Evolutionary conservation across 495 filamentous ascomycete genomes (phyloP).

Genomic region (Penicillium desertorum): DNA sequence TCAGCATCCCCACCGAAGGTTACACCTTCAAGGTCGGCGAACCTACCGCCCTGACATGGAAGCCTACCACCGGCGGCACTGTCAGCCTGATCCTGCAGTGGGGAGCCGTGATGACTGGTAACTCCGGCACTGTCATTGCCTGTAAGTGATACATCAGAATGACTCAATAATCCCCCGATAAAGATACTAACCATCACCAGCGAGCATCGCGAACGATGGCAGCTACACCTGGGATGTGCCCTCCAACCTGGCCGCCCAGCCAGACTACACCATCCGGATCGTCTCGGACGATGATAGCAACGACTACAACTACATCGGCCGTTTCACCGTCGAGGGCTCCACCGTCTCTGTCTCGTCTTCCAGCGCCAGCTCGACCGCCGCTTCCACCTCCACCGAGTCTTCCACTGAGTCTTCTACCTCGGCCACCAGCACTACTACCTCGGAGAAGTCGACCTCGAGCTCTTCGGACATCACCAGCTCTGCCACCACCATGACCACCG

Average conservation of each 20-base stretch:
- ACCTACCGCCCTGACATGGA: conserved; percentile 55
- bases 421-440: conserved; percentile 57
- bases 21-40: conserved; percentile 51
- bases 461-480: conserved; percentile 37
- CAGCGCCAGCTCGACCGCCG: conserved; percentile 34
- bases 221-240: conserved; percentile 56
- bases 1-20: conserved; percentile 50
- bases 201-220: conserved; percentile 55
- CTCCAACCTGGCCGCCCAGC: conserved; percentile 39
- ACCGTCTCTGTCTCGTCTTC: conserved; percentile 36
- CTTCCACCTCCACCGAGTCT: conserved; percentile 13
- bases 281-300: conserved; percentile 44
- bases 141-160: conserved; percentile 41
- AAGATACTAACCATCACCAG: conserved; percentile 35
- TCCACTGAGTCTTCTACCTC: conserved; percentile 32
- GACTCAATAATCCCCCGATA: not conserved
- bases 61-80: conserved; percentile 50
- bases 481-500: conserved; percentile 18
- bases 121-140: conserved; percentile 48
- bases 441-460: conserved; percentile 42
- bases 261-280: conserved; percentile 62
- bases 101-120: conserved; percentile 46
- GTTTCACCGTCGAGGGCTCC: conserved; percentile 54
- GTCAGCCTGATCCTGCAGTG: conserved; percentile 55
- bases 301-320: conserved; percentile 58